Base-by-base conservation (phyloP, 2,329 filamentous ascomycete species). In the Oidium heveae region DNA sequence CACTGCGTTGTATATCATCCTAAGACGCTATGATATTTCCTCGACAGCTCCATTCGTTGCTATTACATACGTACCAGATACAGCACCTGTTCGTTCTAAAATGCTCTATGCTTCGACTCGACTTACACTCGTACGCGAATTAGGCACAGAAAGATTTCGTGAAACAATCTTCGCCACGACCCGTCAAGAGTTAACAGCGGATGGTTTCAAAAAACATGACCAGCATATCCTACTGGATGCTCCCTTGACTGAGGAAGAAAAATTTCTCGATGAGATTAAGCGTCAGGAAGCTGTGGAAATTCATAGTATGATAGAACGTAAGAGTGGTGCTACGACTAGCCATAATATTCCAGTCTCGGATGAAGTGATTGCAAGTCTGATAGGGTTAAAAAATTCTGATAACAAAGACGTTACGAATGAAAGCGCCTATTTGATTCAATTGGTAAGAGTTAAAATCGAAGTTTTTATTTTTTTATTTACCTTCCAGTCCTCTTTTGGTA, bases 101-200 rank as follows among this genome's bases (percentile, higher is more conserved):
- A 91, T 86, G 81, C 75, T 91, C 22, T 88, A 89, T 66, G 84
- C 85, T 6, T 77, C 79, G 24, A 88, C 85, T 32, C 76, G 84
- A 10, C 71, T 88, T 61, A 84, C 84, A 0, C 73, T 91, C 1
- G 75, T 82, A 52, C 76, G 84, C 44, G 84, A 89, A 68, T 72
- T 91, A 10, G 85, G 86, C 49, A 76, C 78, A 54, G 84, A 91
- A 66, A 74, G 86, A 62, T 89, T 91, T 68, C 71, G 80, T 53
- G 82, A 88, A 65, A 82, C 77, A 24, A 72, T 89, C 44, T 86
- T 88, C 64, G 77, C 75, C 12, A 89, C 83, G 0, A 76, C 73
- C 43, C 70, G 78, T 24, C 74, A 77, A 20, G 85, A 91, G 68
- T 69, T 91, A 58, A 85, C 72, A 7, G 70, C 73, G 13, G 70